These are phyloP conservation scores for Barnettozyma hawaiiensis DNA, from an alignment of 1,139 yeast species.

Conservation along the genomic window DNA sequence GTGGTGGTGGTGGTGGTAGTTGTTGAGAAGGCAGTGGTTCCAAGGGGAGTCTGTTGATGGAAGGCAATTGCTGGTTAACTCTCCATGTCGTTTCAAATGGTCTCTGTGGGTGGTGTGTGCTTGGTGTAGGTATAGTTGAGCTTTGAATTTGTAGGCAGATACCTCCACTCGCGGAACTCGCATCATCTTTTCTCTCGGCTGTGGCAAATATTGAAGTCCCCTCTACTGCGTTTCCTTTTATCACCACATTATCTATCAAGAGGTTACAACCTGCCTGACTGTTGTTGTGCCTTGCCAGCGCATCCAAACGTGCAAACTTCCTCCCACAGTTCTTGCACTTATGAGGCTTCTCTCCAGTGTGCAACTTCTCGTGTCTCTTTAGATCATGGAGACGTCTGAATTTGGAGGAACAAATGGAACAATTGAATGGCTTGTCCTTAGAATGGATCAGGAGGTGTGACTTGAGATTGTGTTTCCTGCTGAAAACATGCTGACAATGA, in stretches of 20 bases:
- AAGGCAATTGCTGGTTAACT: conserved; percentile 11
- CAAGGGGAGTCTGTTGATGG: conserved; percentile 10
- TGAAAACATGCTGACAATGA: conserved; percentile 48
- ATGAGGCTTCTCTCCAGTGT: conserved; percentile 71
- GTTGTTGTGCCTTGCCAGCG: conserved; percentile 60
- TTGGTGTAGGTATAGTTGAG: neutral
- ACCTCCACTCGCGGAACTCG: neutral
- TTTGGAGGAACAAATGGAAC: conserved; percentile 55
- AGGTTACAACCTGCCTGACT: conserved; percentile 24
- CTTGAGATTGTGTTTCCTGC: conserved; percentile 66
- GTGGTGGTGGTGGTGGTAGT: neutral
- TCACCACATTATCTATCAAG: conserved; percentile 14
- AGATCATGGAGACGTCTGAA: conserved; percentile 74
- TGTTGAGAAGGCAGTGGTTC: conserved; percentile 2
- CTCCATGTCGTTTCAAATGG: conserved; percentile 16
- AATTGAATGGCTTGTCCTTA: conserved; percentile 58
- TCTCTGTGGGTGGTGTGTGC: neutral
- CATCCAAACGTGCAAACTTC: conserved; percentile 72
- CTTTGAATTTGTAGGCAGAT: neutral
- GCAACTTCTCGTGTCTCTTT: conserved; percentile 69
- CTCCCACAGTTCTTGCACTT: conserved; percentile 57
- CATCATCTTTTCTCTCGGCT: conserved; percentile 4
- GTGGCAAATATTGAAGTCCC: conserved; percentile 2
- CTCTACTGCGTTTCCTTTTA: conserved; percentile 6
- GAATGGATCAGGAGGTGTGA: conserved; percentile 70